A percentile compares a stretch with the other conserved stretches of the same genome.
Evolutionary conservation across 164 flowering plant species (phyloP).

Genomic region (Vitis rotundifolia): DNA sequence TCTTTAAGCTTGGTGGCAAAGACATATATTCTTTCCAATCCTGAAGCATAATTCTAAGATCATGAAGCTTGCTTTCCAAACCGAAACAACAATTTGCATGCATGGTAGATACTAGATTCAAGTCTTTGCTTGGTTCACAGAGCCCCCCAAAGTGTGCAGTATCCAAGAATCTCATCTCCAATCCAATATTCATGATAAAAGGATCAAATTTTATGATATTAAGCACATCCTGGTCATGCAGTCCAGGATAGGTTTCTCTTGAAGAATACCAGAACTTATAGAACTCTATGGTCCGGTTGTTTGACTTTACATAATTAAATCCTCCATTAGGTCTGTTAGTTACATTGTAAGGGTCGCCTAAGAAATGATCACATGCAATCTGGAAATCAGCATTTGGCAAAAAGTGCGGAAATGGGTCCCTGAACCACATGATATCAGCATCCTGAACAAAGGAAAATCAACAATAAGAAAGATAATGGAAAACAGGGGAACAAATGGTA

Average conservation of each 20-base stretch:
- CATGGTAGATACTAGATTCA: slow-evolving; percentile 81
- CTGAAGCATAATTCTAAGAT: slow-evolving; percentile 63
- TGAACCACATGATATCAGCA: slow-evolving; percentile 90
- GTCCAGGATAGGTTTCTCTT: slow-evolving; percentile 47
- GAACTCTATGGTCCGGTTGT: slow-evolving; percentile 59
- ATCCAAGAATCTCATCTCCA: slow-evolving; percentile 60
- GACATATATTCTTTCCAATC: slow-evolving; percentile 69
- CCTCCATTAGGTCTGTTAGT: slow-evolving; percentile 77
- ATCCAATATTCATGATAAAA: slow-evolving; percentile 37
- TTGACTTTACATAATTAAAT: slow-evolving; percentile 71
- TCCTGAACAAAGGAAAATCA: slow-evolving; percentile 42
- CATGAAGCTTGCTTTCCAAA: slow-evolving; percentile 65
- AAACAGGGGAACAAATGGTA: too few relatives aligned
- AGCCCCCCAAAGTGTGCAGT: slow-evolving; percentile 82
- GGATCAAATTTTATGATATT: slow-evolving; percentile 58
- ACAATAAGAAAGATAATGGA: too few relatives aligned
- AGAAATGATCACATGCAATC: slow-evolving; percentile 76
- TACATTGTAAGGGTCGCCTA: slow-evolving; percentile 45
- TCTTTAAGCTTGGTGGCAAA: slow-evolving; percentile 39
- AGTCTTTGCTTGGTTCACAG: slow-evolving; percentile 70
- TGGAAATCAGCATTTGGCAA: slow-evolving; percentile 72
- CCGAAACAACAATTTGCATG: slow-evolving; percentile 87
- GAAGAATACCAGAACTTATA: slow-evolving; percentile 79
- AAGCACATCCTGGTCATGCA: slow-evolving; percentile 82
- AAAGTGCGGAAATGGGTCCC: slow-evolving; percentile 72